These are phyloP conservation scores for Yamadazyma trypodendri DNA, from an alignment of 1,139 yeast genomes.

Conservation along the genomic window DNA sequence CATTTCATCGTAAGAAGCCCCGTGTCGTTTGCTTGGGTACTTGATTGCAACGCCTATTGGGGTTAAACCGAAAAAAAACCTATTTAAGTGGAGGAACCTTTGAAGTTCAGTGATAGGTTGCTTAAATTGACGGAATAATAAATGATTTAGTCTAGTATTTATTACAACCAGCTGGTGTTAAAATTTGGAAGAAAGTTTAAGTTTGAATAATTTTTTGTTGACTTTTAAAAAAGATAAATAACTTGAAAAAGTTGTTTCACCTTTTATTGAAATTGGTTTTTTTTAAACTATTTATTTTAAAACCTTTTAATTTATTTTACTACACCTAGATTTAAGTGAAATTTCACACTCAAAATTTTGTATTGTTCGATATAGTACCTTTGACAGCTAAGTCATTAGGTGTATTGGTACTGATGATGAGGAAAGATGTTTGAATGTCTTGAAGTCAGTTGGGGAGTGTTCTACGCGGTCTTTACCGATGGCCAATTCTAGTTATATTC, in stretches of 20 bases:
- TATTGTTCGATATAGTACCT: no score
- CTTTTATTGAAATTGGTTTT: slow-evolving; percentile 4
- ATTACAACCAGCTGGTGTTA: not conserved
- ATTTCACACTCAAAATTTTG: no score
- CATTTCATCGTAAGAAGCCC: slow-evolving; percentile 6
- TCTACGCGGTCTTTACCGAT: no score
- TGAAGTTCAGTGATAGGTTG: not conserved
- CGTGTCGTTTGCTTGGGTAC: not conserved
- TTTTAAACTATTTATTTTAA: not conserved
- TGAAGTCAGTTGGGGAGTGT: no score
- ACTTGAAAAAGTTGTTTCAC: slow-evolving; percentile 4
- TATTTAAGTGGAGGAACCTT: no score
- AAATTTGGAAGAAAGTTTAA: slow-evolving; percentile 1
- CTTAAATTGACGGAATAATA: not conserved
- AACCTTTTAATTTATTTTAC: not conserved
- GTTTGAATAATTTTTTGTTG: slow-evolving; percentile 2
- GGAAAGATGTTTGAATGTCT: no score
- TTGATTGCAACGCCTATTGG: not conserved
- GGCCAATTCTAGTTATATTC: no score
- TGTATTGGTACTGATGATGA: no score
- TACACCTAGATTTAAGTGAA: no score
- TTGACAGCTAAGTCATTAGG: no score
- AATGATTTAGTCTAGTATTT: not conserved
- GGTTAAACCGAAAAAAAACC: not conserved
- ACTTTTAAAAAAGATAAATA: slow-evolving; percentile 1